Evolutionary conservation across 2,329 filamentous ascomycete species (phyloP).

Genomic region (Metarhizium album): DNA sequence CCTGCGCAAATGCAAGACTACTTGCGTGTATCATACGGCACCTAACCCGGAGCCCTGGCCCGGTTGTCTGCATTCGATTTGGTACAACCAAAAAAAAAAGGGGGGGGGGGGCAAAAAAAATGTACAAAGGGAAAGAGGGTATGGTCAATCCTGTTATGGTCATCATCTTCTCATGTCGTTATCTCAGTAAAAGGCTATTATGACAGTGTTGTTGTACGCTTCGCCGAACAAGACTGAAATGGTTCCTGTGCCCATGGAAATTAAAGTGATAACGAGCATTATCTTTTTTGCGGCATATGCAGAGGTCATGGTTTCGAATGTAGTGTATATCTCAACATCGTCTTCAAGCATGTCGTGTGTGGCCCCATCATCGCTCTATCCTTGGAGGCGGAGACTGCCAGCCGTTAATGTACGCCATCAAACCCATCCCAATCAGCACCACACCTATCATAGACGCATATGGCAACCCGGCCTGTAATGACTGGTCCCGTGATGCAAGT

Average conservation of each 20-base stretch:
- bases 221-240: not conserved
- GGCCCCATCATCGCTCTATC: constrained; percentile 20
- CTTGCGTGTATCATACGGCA: not conserved
- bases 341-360: not conserved
- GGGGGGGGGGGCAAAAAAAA: too few species aligned
- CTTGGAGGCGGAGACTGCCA: constrained; percentile 46
- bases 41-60: not conserved
- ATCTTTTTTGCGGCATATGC: not conserved
- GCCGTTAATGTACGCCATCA: constrained; percentile 81
- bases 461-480: constrained; percentile 46
- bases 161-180: constrained; percentile 10
- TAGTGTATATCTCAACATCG: not conserved
- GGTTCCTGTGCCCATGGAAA: not conserved
- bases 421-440: constrained; percentile 66
- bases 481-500: constrained; percentile 31
- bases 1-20: not conserved
- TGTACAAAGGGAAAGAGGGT: constrained; percentile 9
- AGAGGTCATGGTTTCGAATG: not conserved
- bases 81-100: constrained; percentile 3
- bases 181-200: constrained; percentile 7
- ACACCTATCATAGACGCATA: constrained; percentile 78
- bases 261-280: not conserved
- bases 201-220: constrained; percentile 8
- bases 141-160: constrained; percentile 6
- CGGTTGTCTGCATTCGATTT: not conserved